phyloP scores from a whole-genome alignment of 768 basidiomycete species.

The Udeniomyces megalosporus region DNA sequence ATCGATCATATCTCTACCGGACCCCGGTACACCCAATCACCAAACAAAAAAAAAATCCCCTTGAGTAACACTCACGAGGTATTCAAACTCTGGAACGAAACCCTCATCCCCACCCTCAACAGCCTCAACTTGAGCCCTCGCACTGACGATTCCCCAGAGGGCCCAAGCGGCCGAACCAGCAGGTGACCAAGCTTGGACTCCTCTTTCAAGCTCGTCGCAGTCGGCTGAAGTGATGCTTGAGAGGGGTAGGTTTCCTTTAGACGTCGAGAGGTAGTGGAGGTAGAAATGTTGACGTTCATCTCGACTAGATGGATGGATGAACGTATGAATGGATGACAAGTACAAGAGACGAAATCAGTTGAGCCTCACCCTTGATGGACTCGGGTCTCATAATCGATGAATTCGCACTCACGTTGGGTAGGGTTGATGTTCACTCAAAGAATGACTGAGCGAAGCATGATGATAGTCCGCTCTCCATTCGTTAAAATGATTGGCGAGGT shows the following conservation, averaged over 20 bases:
- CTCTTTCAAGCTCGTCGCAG: conserved; percentile 49
- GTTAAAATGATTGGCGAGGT: conserved; percentile 56
- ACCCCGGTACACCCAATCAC: neutral
- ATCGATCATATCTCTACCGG: neutral
- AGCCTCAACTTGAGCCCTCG: conserved; percentile 34
- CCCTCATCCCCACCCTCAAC: conserved; percentile 23
- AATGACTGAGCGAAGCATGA: conserved; percentile 36
- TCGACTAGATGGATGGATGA: too few species aligned
- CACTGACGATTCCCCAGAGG: conserved; percentile 87
- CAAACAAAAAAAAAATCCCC: neutral
- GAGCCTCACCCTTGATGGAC: too few species aligned
- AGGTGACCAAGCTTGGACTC: conserved; percentile 77
- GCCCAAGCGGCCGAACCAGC: conserved; percentile 85
- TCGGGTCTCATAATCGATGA: too few species aligned
- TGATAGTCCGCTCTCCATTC: conserved; percentile 91
- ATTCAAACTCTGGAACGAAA: conserved; percentile 62
- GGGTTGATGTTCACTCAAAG: conserved; percentile 32
- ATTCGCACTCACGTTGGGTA: conserved; percentile 49
- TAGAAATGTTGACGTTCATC: conserved; percentile 70
- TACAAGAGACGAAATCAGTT: too few species aligned
- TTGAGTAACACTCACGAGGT: conserved; percentile 36
- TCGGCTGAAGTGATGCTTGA: conserved; percentile 33
- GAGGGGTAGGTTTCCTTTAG: conserved; percentile 23
- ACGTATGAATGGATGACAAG: too few species aligned
- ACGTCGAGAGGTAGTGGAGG: conserved; percentile 48